phyloP scores from a whole-genome alignment of 495 filamentous ascomycete genomes.

The Diplogelasinospora grovesii region DNA sequence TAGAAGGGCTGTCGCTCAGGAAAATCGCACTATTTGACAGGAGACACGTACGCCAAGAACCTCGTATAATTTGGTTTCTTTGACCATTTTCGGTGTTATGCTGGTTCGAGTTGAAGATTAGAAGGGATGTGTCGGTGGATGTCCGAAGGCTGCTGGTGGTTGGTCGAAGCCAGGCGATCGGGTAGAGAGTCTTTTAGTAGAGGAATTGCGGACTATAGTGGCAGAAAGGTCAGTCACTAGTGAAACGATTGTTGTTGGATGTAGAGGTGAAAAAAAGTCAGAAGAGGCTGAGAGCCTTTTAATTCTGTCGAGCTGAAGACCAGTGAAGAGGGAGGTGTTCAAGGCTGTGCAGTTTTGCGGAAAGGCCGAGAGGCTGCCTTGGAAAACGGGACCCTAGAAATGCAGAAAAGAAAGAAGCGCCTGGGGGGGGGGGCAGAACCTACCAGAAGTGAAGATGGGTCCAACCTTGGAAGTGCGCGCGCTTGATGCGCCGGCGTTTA shows the following conservation, averaged over 20 bases:
- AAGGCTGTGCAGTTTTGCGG: slow-evolving; percentile 1
- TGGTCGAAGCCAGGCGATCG: too few relatives aligned
- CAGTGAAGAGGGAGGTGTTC: slow-evolving; percentile 2
- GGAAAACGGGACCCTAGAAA: not conserved
- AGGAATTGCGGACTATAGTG: too few relatives aligned
- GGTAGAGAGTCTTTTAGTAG: too few relatives aligned
- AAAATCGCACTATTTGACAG: not conserved
- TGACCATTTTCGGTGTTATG: slow-evolving; percentile 62
- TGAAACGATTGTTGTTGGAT: not conserved
- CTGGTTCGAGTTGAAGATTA: slow-evolving; percentile 5
- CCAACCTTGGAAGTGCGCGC: not conserved
- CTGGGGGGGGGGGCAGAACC: slow-evolving; percentile 1
- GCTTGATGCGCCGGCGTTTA: not conserved
- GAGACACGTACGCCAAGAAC: slow-evolving; percentile 64
- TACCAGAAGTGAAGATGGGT: not conserved
- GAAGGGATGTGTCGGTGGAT: too few relatives aligned
- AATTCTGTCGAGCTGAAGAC: too few relatives aligned
- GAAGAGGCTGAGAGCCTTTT: too few relatives aligned
- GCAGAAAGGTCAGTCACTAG: too few relatives aligned
- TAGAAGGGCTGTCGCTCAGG: slow-evolving; percentile 9
- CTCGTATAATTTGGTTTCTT: slow-evolving; percentile 85
- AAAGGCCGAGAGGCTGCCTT: not conserved
- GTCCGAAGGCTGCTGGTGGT: too few relatives aligned
- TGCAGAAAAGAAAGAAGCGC: not conserved
- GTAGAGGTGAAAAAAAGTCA: too few relatives aligned